Base-by-base conservation (phyloP, 1,284 basidiomycete genomes). In the Pseudozyma pruni region DNA sequence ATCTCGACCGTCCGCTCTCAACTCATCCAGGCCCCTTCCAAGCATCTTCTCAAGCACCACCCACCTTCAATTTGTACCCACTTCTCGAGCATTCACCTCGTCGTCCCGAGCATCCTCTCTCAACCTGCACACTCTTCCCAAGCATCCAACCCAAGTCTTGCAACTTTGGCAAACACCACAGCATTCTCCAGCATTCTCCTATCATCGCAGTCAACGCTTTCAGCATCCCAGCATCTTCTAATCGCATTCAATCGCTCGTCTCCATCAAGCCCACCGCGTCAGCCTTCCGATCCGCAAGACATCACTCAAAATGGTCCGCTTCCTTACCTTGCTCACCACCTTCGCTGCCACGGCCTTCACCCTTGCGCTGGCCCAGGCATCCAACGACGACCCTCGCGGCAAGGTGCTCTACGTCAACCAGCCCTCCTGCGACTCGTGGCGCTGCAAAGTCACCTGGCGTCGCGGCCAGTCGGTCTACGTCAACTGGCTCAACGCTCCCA, bases 401-500 rank as follows among this genome's bases (percentile, higher is more conserved):
- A 74, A 74, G 41, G 32, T 41, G 4, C 38, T 74, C 16, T 74
- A 70, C 47, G 64, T 74, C 25, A 67, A 62, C 50, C 46, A 48
- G 5, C 71, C 71, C 1, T 57, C 61, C 0, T 74, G 71, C 38
- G 54, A 46, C 20, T 40, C 40, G 35, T 74, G 50, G 17, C 31
- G 45, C 13, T 74, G 71, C 47, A 27, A 56, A 38, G 67, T 70
- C 9, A 50, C 49, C 22, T 74, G 71, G 71, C 40, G 17, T 8
- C 50, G 20, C 6, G 48, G 46, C 23, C 17, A 61, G 10, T 23
- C 29, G 10, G 48, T 54, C 25, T 53, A 58, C 32, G 54, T 74
- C 47, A 66, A 70, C 44, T 74, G 71, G 71, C 44, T 70, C 29
- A 59, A 62, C 17, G 58, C 67, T 6, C 71, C 71, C 31, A 31